Evolutionary conservation across 164 flowering plant species (phyloP), one percentile per base, ranked within the genome.

Genomic region (Magnolia changhungtana): DNA sequence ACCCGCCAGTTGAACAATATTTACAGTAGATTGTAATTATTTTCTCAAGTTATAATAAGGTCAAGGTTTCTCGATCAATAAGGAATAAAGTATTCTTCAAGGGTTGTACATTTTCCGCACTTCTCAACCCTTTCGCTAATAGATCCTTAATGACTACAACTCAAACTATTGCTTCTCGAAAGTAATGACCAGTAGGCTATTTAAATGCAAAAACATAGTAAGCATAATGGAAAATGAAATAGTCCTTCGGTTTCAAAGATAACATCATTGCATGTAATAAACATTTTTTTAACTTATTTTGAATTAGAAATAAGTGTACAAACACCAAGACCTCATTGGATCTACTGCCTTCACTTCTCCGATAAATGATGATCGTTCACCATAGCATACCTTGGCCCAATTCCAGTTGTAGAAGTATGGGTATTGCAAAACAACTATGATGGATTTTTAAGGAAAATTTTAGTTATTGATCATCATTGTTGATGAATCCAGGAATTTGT

Each of bases 1-100:
- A 83, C 76, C 98, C 99, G 79, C 99, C 99, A 78, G 99, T 98
- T 4, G 99, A 96, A 83, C 98, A 92, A n/a, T n/a, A n/a, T n/a
- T n/a, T n/a, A 90, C 24, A 96, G 88, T 77, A 96, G 73, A 77
- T 97, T 96, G 85, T 7, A 67, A 76, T 70, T 61, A 49, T 63
- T 45, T 37, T 29, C 2, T 20, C 59, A 64, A 45, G 45, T 37
- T 20, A 24, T 20, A 1, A 52, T 67, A 11, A 67, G 50, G 14
- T 31, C 59, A 9, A 67, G 45, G 29, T 67, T 21, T 21, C 68
- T 2, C 7, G 19, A 14, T 13, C 7, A 27, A 67, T 31, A 67
- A 4, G 16, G 1, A 14, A 14, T 52, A 52, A 14, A 11, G 49
- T 29, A 19, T 31, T 2, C 29, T 67, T 65, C 5, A 70, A 55